phyloP scores from a whole-genome alignment of 768 basidiomycete species.

The Boletus edulis region DNA sequence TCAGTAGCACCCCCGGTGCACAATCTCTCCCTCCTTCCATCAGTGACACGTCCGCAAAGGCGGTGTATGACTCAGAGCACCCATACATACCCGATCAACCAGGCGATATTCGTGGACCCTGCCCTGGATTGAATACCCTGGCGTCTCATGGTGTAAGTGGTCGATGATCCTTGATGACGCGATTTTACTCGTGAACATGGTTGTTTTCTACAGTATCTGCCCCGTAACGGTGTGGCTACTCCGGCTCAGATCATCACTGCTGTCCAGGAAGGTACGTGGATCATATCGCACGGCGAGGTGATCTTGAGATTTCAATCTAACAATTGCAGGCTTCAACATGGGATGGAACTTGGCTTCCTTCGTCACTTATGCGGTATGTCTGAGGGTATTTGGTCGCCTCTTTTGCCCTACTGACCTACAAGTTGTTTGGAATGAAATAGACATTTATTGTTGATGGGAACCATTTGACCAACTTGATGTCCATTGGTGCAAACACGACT shows the following conservation, averaged over 20 bases:
- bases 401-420: background rate
- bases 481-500: slow-evolving; percentile 23
- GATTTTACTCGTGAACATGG: background rate
- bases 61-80: slow-evolving; percentile 18
- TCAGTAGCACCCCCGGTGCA: slow-evolving; percentile 17
- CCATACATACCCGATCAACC: slow-evolving; percentile 7
- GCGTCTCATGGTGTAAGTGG: slow-evolving; percentile 24
- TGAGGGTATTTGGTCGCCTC: background rate
- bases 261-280: slow-evolving; percentile 18
- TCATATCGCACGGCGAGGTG: background rate
- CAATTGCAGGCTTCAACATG: slow-evolving; percentile 22
- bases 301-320: background rate
- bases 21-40: slow-evolving; percentile 20
- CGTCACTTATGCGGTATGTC: slow-evolving; percentile 19
- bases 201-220: slow-evolving; percentile 13
- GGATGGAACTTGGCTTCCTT: slow-evolving; percentile 19
- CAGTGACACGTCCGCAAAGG: slow-evolving; percentile 22
- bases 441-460: slow-evolving; percentile 26
- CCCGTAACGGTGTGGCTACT: slow-evolving; percentile 17
- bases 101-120: slow-evolving; percentile 24
- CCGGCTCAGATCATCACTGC: slow-evolving; percentile 25
- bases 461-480: slow-evolving; percentile 28
- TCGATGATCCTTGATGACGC: background rate
- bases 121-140: slow-evolving; percentile 24
- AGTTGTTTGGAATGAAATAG: background rate